Base-by-base conservation (phyloP, 768 basidiomycete genomes). In the Filobasidium wieringae region DNA sequence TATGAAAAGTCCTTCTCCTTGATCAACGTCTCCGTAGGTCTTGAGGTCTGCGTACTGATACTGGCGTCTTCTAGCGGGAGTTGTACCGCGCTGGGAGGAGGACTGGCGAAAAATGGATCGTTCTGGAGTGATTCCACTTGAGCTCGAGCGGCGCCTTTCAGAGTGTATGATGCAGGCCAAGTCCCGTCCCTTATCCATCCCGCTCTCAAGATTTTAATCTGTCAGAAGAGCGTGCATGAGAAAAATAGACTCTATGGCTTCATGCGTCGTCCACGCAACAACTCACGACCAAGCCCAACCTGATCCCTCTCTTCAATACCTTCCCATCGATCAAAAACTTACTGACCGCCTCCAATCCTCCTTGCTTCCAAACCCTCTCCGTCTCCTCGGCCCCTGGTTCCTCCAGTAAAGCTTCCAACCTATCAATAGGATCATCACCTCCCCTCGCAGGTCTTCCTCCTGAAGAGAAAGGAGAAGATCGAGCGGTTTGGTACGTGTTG, bases 131-230 rank as follows among this genome's bases (percentile, higher is more conserved):
- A 31, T 26, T 36, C 56, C 4, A 57, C 8, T 11, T 47, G 47
- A 29, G 47, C 31, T 31, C 47, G 37, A 7, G 56, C 36, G 12
- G 36, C 50, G 11, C 56, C 56, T 19, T 50, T 50, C 27, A 50
- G 49, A 4, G 56, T 14, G 27, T 50, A 50, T 7, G 56, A 51
- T 22, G 57, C 53, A 9, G 58, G 58, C 66, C 66, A 67, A 7
- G 66, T 67, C 26, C 66, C 66, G 36, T 67, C 66, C n/a, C 62
- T 62, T 27, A 66, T 53, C 66, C 66, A 67, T 8, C 66, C 66
- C 4, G 63, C 64, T 19, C 57, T 55, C 19, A 67, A 53, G 31
- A 67, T 67, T 32, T 62, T 62, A 22, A 67, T 57, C 66, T 67
- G 15, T 12, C 30, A 50, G 19, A 27, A 22, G 15, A 6, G 41